Base-by-base conservation (phyloP, 1,284 basidiomycete species). In the Leucoagaricus sp. region DNA sequence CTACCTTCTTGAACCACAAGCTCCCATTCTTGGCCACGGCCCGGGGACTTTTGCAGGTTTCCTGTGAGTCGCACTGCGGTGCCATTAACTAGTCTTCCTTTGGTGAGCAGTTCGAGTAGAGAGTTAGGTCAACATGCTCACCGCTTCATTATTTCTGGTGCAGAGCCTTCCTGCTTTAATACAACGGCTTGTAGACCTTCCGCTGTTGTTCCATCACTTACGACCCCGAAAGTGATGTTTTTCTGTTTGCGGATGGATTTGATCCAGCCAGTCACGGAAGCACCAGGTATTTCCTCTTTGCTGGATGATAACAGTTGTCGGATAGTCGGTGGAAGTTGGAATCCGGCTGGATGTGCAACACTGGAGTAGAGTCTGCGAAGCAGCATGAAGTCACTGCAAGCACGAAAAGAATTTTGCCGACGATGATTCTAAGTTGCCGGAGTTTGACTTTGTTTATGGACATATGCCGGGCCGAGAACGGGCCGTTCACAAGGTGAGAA, bases 241-340 rank as follows among this genome's bases (percentile, higher is more conserved):
- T 96, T 96, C 73, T 96, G 93, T 31, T 83, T 82, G 40, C 94
- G 82, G 44, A 96, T 80, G 0, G 89, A 91, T 66, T 87, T 89
- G 53, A 97, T 78, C 92, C 93, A 96, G 46, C 93, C 94, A 58
- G 85, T 79, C 21, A 90, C 69, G 6, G 70, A 71, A 3, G 65
- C 58, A 2, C 59, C 38, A 8, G 58, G 26, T 15, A 57, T 34
- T 58, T 46, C 53, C 55, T 62, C 42, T 55, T 19, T 21, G 13
- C 25, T 49, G 6, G 40, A 19, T 0, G 38, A 53, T 4, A 58
- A 23, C 19, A 60, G 49, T 34, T 58, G 56, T 6, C 52, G 40
- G 19, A 58, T 57, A 15, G 59, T 60, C 17, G 52, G 55, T 28
- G 58, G 59, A n/a, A 60, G 41, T 23, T 47, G 17, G 46, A 54